Percentiles rank a stretch among this genome's conserved stretches.
Evolutionary conservation across 139 green algal genomes (phyloP).

Genomic region (Picochlorum sp.): DNA sequence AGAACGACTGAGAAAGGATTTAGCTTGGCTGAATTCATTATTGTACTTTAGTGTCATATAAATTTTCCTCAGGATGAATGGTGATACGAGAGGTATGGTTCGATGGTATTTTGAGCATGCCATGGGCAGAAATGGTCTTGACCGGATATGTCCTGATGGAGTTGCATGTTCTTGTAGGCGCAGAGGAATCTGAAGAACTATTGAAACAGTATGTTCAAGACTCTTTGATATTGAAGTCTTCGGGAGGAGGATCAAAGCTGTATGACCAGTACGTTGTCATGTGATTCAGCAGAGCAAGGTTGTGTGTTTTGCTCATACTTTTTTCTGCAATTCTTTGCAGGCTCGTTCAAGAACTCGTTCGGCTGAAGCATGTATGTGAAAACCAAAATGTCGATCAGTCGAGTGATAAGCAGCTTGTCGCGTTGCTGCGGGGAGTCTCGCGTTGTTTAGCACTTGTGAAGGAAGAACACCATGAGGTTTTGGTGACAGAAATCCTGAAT

Average conservation of each 20-base stretch:
- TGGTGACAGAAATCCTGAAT: slow-evolving; percentile 41
- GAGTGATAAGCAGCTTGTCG: slow-evolving; percentile 14
- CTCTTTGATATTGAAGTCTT: slow-evolving; percentile 22
- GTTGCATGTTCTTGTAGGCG: too few relatives aligned
- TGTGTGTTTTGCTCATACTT: neutral
- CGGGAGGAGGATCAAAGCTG: slow-evolving; percentile 15
- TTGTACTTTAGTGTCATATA: too few relatives aligned
- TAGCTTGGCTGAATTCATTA: too few relatives aligned
- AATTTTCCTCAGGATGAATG: too few relatives aligned
- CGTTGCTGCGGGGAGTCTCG: slow-evolving; percentile 22
- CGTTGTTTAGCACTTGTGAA: slow-evolving; percentile 25
- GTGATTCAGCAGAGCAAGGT: neutral
- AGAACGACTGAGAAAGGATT: too few relatives aligned
- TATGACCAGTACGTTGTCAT: slow-evolving; percentile 22
- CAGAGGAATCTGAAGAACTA: slow-evolving; percentile 14
- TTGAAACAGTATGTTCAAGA: slow-evolving; percentile 30
- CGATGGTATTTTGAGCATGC: too few relatives aligned
- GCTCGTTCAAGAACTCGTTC: slow-evolving; percentile 21
- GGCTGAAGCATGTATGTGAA: slow-evolving; percentile 11
- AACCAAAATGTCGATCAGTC: neutral
- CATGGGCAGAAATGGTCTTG: too few relatives aligned
- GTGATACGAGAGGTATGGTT: too few relatives aligned
- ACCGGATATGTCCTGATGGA: too few relatives aligned
- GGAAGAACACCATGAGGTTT: slow-evolving; percentile 33
- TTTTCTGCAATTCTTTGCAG: slow-evolving; percentile 9